Evolutionary conservation across 2,329 filamentous ascomycete genomes (phyloP), one percentile per base, ranked within the genome.

Genomic region (Paecilomyces sp.): DNA sequence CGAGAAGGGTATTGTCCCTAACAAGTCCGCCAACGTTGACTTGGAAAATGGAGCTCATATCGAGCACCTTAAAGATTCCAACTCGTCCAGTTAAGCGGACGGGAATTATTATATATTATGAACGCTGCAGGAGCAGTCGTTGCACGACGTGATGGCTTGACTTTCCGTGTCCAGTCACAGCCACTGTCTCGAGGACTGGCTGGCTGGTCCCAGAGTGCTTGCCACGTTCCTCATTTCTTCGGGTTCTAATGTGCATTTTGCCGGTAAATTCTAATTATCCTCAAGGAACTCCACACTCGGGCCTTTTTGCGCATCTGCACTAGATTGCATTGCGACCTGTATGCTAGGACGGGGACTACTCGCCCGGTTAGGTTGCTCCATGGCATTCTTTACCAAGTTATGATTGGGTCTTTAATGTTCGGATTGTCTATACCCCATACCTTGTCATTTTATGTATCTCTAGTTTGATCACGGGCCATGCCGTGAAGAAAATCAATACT

Each of bases 31-130:
- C 57, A 59, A 51, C 22, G 11, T 34, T 3, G 63, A 64, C 8
- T 63, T 62, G 1, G 60, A 57, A 9, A 58, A 60, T 8, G 66
- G 65, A n/a, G 51, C 28, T 53, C 51, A 25, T 30, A 53, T 25
- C 51, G 51, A 53, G 51, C 51, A 25, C 51, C 18, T n/a, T 22
- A 25, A 34, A n/a, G 25, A 57, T 22, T 3, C 36, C 12, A 18
- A 24, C 30, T 12, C 54, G 25, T 25, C 50, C 7, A 24, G 12
- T 18, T 52, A 25, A 57, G 51, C 33, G 31, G 31, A 57, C 41
- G n/a, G 41, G n/a, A 5, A 9, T 47, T 6, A 18, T 47, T 41
- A 15, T 55, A 28, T 55, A 24, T 55, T 11, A 22, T 55, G 15
- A 47, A 18, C 15, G 7, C 41, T 47, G 41, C 41, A 6, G 31